Conservation (phyloP, 176 grass and related monocot genomes). For the Phoenix dactylifera region DNA sequence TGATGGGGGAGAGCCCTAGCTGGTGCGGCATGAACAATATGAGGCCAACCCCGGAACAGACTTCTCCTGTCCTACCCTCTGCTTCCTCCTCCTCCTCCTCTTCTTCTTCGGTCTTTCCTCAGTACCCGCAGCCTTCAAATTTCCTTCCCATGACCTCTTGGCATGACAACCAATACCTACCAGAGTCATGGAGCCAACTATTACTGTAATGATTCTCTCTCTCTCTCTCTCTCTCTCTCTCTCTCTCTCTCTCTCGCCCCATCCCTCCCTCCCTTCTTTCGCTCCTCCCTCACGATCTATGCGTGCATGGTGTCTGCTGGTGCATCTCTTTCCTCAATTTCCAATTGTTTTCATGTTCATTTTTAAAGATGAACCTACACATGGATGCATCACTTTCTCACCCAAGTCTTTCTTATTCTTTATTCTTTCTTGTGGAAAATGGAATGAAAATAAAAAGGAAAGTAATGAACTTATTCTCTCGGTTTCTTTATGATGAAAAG, state of each 20-base stretch:
- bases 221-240: constrained; percentile 4
- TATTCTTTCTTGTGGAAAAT: no score
- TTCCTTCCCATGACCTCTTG: constrained; percentile 17
- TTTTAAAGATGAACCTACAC: no score
- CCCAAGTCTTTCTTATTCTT: no score
- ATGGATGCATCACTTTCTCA: no score
- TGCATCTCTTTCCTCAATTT: no score
- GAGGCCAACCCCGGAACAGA: constrained; percentile 34
- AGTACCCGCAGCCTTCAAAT: constrained; percentile 28
- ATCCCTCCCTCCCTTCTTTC: not conserved
- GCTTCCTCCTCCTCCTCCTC: constrained; percentile 38
- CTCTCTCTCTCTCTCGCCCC: not conserved
- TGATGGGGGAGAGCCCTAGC: constrained; percentile 46
- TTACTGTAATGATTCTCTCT: constrained; percentile 24
- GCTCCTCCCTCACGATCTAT: not conserved
- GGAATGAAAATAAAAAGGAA: no score
- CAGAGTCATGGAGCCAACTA: constrained; percentile 55
- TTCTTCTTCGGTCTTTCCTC: constrained; percentile 33
- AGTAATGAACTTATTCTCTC: no score
- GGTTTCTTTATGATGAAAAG: no score
- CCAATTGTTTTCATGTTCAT: no score
- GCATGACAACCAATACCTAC: constrained; percentile 24
- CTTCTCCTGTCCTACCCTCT: constrained; percentile 19
- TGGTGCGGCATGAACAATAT: constrained; percentile 68
- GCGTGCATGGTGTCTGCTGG: not conserved